phyloP scores from a whole-genome alignment of 2,329 filamentous ascomycete species.

The Canariomyces notabilis region DNA sequence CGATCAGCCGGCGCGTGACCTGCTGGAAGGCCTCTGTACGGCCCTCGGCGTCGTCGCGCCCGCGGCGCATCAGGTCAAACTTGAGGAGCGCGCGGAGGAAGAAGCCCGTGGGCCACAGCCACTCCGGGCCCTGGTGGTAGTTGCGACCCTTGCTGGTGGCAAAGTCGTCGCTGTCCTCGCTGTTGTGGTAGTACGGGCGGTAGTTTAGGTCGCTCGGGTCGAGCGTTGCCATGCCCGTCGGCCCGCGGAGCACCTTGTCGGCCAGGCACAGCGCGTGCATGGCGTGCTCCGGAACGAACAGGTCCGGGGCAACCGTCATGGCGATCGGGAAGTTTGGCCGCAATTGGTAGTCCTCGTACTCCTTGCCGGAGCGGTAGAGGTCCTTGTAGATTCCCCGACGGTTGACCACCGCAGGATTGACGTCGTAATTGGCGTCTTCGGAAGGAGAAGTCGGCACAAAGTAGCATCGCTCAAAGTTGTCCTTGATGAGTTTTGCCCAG shows the following conservation, averaged over 20 bases:
- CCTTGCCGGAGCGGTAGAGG: constrained; percentile 86
- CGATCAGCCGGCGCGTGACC: constrained; percentile 74
- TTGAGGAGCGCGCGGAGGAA: constrained; percentile 87
- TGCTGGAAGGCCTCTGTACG: constrained; percentile 90
- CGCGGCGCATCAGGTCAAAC: constrained; percentile 75
- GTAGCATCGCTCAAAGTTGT: constrained; percentile 89
- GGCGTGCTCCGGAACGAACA: constrained; percentile 77
- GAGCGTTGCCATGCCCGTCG: constrained; percentile 90
- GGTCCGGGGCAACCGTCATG: constrained; percentile 85
- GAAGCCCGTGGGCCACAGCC: constrained; percentile 96
- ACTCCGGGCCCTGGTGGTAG: constrained; percentile 97
- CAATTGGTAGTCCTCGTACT: constrained; percentile 96
- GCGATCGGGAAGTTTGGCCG: constrained; percentile 91
- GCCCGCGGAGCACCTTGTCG: constrained; percentile 75
- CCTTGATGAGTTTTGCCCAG: constrained; percentile 76
- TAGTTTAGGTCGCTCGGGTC: constrained; percentile 93
- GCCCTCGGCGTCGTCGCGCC: constrained; percentile 51
- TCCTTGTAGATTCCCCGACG: constrained; percentile 98
- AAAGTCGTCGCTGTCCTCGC: constrained; percentile 87
- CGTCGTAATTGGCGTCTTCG: constrained; percentile 72
- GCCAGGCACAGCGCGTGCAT: constrained; percentile 73
- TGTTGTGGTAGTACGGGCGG: constrained; percentile 89
- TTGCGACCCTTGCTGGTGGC: constrained; percentile 90
- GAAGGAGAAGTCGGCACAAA: constrained; percentile 67
- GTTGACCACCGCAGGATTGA: constrained; percentile 76